Evolutionary conservation across 352 stramenopile species (phyloP).

Genomic region (Phytophthora fragariae): DNA sequence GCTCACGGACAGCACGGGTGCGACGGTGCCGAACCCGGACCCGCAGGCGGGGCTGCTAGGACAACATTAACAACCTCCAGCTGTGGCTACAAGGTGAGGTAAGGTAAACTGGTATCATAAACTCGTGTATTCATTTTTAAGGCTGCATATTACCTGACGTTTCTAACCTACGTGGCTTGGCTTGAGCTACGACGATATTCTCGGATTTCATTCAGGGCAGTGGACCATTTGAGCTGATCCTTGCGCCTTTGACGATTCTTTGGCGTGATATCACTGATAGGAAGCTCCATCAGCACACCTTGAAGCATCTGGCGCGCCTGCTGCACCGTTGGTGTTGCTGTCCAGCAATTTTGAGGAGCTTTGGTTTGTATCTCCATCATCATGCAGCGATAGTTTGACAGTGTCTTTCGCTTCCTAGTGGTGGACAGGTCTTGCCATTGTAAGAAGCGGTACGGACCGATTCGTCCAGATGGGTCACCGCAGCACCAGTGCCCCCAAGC

Average conservation of each 20-base stretch:
- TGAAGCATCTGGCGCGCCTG: neutral
- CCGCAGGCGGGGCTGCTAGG: too few species aligned
- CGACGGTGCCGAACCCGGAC: too few species aligned
- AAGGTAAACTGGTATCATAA: too few species aligned
- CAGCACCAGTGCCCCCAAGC: slow-evolving; percentile 13
- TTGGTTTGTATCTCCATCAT: slow-evolving; percentile 15
- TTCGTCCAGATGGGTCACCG: slow-evolving; percentile 2
- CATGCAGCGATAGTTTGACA: slow-evolving; percentile 14
- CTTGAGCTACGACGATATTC: too few species aligned
- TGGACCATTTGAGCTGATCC: slow-evolving; percentile 14
- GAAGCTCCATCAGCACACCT: too few species aligned
- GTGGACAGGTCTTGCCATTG: slow-evolving; percentile 5
- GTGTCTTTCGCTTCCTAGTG: slow-evolving; percentile 2
- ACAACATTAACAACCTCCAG: too few species aligned
- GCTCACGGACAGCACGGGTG: too few species aligned
- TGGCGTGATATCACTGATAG: too few species aligned
- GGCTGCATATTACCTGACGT: too few species aligned
- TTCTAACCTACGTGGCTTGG: too few species aligned
- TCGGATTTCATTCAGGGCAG: neutral
- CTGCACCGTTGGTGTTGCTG: neutral
- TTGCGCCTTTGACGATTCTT: slow-evolving; percentile 4
- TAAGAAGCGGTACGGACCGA: slow-evolving; percentile 1
- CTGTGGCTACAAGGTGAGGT: too few species aligned
- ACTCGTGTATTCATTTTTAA: too few species aligned
- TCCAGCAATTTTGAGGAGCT: neutral